Base-by-base conservation (phyloP, 192 early-diverging fungal species). In the Radiomyces spectabilis region DNA sequence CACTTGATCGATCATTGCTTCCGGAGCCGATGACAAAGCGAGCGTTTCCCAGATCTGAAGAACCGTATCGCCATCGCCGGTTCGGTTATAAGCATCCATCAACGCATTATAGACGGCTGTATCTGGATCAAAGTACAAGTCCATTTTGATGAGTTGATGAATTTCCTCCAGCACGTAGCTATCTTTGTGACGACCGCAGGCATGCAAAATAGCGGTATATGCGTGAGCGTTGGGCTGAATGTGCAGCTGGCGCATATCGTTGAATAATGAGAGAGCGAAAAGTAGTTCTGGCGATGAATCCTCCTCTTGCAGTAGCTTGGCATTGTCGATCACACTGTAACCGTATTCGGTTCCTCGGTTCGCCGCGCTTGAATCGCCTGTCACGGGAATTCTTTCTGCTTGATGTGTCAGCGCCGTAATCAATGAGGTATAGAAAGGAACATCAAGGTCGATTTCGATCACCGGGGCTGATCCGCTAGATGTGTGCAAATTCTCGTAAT, bases 51-150 rank as follows among this genome's bases (percentile, higher is more conserved):
- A 75, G 9, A 75, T 55, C 12, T 55, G 25, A 15, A 75, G 10
- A 13, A 75, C 68, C 18, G 62, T 10, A 26, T 55, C 39, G 15
- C 49, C 38, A 38, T 71, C 32, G 10, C 51, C 68, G 8, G 59
- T 56, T 24, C 64, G 52, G 59, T 64, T 68, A 45, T 71, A 75
- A 9, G 61, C 73, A 39, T 72, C 50, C 73, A 75, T 75, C 18
- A 75, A 34, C 2, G 69, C 61, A 54, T 75, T 75, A 40, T 72
- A 71, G 16, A 75, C 46, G 1, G 34, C 37, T 8, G 55, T 68
- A 43, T 66, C 64, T 22, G 63, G 57, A 18, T 71, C 69, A n/a
- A 75, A 42, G 37, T 59, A 54, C 6, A 68, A 18, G 33, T 75
- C 69, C 31, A 75, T 57, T 37, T 68, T 71, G 6, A 75, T 55